Conservation (phyloP, 495 filamentous ascomycete genomes). For the Neurospora discreta region DNA sequence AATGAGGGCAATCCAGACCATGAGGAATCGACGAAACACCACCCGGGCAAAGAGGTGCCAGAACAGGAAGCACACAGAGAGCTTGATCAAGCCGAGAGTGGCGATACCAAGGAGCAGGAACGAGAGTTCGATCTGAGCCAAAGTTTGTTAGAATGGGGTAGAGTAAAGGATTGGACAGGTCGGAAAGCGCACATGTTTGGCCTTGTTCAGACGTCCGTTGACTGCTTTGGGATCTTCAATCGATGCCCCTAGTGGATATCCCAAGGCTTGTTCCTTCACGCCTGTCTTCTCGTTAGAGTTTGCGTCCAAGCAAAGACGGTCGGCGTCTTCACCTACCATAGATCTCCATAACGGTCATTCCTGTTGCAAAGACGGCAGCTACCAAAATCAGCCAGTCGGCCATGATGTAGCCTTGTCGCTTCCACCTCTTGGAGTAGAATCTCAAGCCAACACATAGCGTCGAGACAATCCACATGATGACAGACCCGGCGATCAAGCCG, state of each 20-base stretch:
- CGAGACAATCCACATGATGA: conserved; percentile 1
- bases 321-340: background rate
- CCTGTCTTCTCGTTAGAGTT: background rate
- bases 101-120: conserved; percentile 4
- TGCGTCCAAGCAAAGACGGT: background rate
- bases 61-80: conserved; percentile 9
- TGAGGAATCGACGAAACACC: conserved; percentile 10
- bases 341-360: conserved; percentile 3
- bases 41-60: conserved; percentile 12
- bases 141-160: background rate
- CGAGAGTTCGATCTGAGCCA: background rate
- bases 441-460: conserved; percentile 2
- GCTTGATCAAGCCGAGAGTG: conserved; percentile 6
- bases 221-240: conserved; percentile 3
- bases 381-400: conserved; percentile 7
- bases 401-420: conserved; percentile 1
- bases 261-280: background rate
- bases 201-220: conserved; percentile 1
- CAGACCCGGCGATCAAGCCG: conserved; percentile 2
- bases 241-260: conserved; percentile 1
- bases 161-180: background rate
- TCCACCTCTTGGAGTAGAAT: conserved; percentile 8
- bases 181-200: conserved; percentile 3
- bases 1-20: conserved; percentile 8
- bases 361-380: conserved; percentile 1